phyloP scores from a whole-genome alignment of 108 stramenopile species.

The Cafeteria roenbergensis region DNA sequence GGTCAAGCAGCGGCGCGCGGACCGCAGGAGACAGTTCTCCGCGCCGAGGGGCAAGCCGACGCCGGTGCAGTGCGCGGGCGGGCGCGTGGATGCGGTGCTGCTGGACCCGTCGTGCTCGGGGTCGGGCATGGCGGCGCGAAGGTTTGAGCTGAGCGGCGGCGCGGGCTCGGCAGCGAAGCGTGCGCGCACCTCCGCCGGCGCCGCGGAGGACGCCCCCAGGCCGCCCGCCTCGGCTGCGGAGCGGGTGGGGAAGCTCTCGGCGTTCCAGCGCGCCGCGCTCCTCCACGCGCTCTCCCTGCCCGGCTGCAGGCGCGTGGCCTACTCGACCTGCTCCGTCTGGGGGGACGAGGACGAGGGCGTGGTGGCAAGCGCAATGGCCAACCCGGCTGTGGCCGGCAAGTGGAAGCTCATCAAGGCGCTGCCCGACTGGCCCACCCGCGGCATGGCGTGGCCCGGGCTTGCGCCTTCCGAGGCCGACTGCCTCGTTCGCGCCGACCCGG shows the following conservation, averaged over 20 bases:
- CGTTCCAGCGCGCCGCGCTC: conserved; percentile 74
- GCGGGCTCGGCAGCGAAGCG: conserved; percentile 1
- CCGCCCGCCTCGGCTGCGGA: conserved; percentile 22
- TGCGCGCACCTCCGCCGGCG: conserved; percentile 14
- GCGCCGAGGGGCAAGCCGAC: conserved; percentile 69
- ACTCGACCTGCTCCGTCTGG: conserved; percentile 93
- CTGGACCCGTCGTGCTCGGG: conserved; percentile 97
- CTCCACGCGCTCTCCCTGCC: conserved; percentile 72
- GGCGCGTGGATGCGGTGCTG: conserved; percentile 62
- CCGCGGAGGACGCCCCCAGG: conserved; percentile 13
- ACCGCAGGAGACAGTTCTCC: conserved; percentile 32
- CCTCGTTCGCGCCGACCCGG: conserved; percentile 69
- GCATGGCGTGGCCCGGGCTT: conserved; percentile 41
- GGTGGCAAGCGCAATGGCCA: conserved; percentile 53
- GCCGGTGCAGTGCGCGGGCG: conserved; percentile 39
- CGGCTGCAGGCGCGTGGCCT: conserved; percentile 69
- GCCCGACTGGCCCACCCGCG: conserved; percentile 60
- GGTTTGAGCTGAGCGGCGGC: conserved; percentile 38
- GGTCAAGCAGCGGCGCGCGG: conserved; percentile 9
- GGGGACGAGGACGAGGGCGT: conserved; percentile 83
- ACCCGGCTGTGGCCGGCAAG: conserved; percentile 33
- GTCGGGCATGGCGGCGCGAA: conserved; percentile 70
- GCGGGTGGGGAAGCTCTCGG: conserved; percentile 56
- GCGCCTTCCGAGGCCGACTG: conserved; percentile 49
- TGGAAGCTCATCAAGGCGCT: conserved; percentile 60